Evolutionary conservation across 1,284 basidiomycete genomes (phyloP).

Genomic region (Papiliotrema nemorosa): DNA sequence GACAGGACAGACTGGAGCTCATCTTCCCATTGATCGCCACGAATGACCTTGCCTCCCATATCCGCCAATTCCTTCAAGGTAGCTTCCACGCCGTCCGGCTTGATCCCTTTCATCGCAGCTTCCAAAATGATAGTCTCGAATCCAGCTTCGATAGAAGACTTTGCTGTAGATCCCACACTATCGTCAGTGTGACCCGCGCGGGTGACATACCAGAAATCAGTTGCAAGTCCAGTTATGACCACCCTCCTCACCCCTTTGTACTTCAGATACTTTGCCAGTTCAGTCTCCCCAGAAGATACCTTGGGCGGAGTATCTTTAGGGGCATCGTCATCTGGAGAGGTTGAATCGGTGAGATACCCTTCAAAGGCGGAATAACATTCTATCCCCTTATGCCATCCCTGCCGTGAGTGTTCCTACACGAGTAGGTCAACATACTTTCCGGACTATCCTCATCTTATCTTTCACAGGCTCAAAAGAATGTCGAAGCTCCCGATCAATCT

Average conservation of each 20-base stretch:
- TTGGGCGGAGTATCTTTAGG: constrained; percentile 16
- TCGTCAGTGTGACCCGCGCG: not conserved
- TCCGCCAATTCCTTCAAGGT: constrained; percentile 20
- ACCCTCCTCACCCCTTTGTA: constrained; percentile 50
- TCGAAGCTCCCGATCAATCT: constrained; percentile 31
- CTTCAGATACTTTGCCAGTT: constrained; percentile 46
- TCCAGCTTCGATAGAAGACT: constrained; percentile 19
- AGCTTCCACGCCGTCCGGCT: constrained; percentile 10
- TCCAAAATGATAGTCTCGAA: constrained; percentile 26
- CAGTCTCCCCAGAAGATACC: constrained; percentile 6
- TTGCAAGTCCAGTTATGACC: constrained; percentile 60
- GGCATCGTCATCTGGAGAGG: constrained; percentile 13
- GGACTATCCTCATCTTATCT: constrained; percentile 26
- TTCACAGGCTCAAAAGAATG: constrained; percentile 18
- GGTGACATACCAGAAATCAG: constrained; percentile 57
- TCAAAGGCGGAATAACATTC: constrained; percentile 59
- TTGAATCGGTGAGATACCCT: constrained; percentile 30
- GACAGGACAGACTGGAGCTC: not conserved
- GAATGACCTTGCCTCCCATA: constrained; percentile 15
- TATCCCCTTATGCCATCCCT: constrained; percentile 50
- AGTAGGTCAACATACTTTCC: constrained; percentile 33
- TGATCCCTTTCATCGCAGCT: constrained; percentile 26
- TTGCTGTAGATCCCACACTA: constrained; percentile 28
- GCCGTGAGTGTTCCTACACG: not conserved
- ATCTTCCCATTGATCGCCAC: constrained; percentile 10